Conservation (phyloP, 2,329 filamentous ascomycete species). For the Xenoacremonium recifei region DNA sequence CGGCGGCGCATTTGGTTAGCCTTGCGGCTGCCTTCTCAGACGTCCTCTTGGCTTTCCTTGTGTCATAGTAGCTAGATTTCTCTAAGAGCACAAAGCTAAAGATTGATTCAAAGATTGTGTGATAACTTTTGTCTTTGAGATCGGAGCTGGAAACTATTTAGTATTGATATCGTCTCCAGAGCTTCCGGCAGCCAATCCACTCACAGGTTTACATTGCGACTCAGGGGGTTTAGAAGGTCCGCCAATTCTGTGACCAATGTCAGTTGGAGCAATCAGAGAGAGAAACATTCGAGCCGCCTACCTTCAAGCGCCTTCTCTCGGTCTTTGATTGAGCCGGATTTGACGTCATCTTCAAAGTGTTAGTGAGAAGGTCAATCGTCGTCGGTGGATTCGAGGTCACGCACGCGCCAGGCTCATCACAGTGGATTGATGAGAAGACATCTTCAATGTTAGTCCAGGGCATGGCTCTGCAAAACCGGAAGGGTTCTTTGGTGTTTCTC, state of each 20-base stretch:
- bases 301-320: constrained; percentile 42
- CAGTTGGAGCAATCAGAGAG: no score
- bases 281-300: constrained; percentile 18
- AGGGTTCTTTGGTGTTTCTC: no score
- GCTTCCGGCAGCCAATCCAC: constrained; percentile 7
- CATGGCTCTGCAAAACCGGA: constrained; percentile 1
- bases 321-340: constrained; percentile 34
- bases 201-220: constrained; percentile 36
- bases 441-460: constrained; percentile 17
- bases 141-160: constrained; percentile 25
- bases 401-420: constrained; percentile 35
- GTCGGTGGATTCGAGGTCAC: constrained; percentile 9
- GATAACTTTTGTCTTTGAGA: constrained; percentile 75
- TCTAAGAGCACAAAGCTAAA: constrained; percentile 70
- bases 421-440: constrained; percentile 33
- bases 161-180: no score
- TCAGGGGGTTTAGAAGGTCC: constrained; percentile 37
- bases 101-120: constrained; percentile 76
- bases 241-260: constrained; percentile 32
- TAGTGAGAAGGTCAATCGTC: constrained; percentile 6
- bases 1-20: constrained; percentile 67
- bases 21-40: constrained; percentile 52
- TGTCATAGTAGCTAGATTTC: constrained; percentile 60
- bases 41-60: constrained; percentile 44
- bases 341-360: constrained; percentile 30